These are phyloP conservation scores for Tetrapisispora arboricola DNA, from an alignment of 805 yeast genomes.

Conservation along the genomic window DNA sequence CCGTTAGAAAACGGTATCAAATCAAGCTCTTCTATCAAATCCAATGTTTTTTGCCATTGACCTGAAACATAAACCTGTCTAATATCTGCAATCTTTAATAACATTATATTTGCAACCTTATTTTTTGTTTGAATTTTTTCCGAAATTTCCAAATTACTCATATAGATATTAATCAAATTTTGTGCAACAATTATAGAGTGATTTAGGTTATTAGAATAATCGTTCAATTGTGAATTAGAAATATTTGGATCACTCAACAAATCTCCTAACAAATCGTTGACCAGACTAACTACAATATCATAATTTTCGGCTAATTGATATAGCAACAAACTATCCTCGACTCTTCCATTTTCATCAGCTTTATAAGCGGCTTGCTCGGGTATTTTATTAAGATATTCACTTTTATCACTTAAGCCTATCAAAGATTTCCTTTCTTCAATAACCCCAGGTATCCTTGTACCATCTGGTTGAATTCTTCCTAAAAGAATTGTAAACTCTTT, in stretches of 20 bases:
- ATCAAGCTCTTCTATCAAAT: conserved; percentile 46
- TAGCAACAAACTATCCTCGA: conserved; percentile 71
- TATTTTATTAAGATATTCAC: conserved; percentile 55
- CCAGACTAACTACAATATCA: conserved; percentile 64
- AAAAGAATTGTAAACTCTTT: conserved; percentile 72
- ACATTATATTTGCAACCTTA: conserved; percentile 53
- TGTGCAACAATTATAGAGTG: conserved; percentile 32
- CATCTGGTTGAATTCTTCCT: conserved; percentile 72
- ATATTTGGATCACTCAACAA: conserved; percentile 60
- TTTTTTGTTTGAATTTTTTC: conserved; percentile 43
- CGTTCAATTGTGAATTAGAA: conserved; percentile 40
- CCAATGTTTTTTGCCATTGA: conserved; percentile 51
- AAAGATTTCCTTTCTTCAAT: conserved; percentile 69
- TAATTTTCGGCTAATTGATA: conserved; percentile 86
- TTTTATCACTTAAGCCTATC: conserved; percentile 47
- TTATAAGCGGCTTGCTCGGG: conserved; percentile 77
- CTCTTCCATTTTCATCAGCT: conserved; percentile 88
- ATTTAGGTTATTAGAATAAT: conserved; percentile 35
- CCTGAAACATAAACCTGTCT: conserved; percentile 46
- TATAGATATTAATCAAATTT: conserved; percentile 28
- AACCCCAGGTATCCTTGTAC: conserved; percentile 71
- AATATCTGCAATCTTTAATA: conserved; percentile 59
- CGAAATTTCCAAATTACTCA: conserved; percentile 49
- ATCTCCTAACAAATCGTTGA: conserved; percentile 73
- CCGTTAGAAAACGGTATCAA: conserved; percentile 58